Base-by-base conservation (phyloP, 257 asterid species). In the Anisodus tanguticus region DNA sequence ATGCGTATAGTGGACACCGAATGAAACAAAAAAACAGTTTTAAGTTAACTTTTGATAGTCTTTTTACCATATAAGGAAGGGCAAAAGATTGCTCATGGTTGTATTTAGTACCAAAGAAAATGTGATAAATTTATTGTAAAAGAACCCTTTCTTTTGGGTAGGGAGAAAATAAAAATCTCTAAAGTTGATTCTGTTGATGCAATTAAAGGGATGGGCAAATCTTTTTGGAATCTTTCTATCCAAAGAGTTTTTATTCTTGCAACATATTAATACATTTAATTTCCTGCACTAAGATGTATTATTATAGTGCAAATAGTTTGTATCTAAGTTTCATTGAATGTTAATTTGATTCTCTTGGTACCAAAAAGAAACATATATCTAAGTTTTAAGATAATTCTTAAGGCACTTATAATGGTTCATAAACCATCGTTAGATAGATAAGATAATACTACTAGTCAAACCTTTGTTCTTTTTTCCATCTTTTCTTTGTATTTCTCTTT, bases 171-270 rank as follows among this genome's bases (percentile, higher is more conserved):
- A 76, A 74, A 76, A 19, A 5, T 51, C 63, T 51, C 6, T 51
- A 76, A 76, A 76, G 60, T 76, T 53, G 62, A 76, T 51, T 76
- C 22, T 76, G 16, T 76, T 76, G 41, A 74, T 74, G 11, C 43
- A 74, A 49, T 74, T 51, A 74, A 76, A 76, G 63, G 47, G 81
- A 26, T 49, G 62, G 62, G 63, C 63, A 76, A 76, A 76, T 51
- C 63, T 3, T 19, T 74, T 76, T 11, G 63, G 81, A 76, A 76
- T 76, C 63, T 76, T 76, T 76, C 63, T 22, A 76, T 76, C 81
- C 81, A 51, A 51, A 76, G 45, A 51, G 41, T 45, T 76, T 70
- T 76, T 76, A 51, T 76, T 76, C 81, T 76, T 76, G 10, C 81
- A 11, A 51, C 17, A 76, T 51, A 68, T 13, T 68, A 51, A 76